Base-by-base conservation (phyloP, 2,329 filamentous ascomycete species). In the Venturia pyrina region DNA sequence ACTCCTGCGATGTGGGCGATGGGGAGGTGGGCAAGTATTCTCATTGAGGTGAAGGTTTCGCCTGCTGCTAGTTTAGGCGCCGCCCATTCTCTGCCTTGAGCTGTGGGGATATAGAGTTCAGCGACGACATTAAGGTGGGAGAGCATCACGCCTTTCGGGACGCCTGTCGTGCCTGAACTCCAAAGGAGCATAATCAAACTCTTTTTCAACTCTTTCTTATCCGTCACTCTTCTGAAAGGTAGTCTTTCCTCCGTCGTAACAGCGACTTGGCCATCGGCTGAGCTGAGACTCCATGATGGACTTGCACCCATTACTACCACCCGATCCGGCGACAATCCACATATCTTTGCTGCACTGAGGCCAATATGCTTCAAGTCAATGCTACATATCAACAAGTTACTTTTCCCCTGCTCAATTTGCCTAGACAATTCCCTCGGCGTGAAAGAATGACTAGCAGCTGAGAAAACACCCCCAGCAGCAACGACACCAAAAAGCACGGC, bases 401-500 rank as follows among this genome's bases (percentile, higher is more conserved):
- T 77, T 4, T 73, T 72, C 0, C 78, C 80, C 28, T 78, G 74
- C 19, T 73, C 74, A 17, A 83, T 74, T 68, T 81, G 81, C 40
- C 81, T 77, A 2, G 79, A 78, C 11, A 87, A 72, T 37, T 87
- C 85, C 78, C 74, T 0, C 83, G 84, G 11, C 78, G 80, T 0
- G 79, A 77, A 0, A 82, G 77, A 62, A 79, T 82, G 0, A 82
- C 83, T 62, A 10, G 64, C 53, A 17, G 46, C 24, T 11, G 53
- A 65, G 34, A 43, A 65, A 2, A 87, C 79, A 24, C 84, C 85
- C 0, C 82, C 84, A 1, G 84, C 83, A 2, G 82, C 85, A 62
- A 88, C 77, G 65, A 85, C 79, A 10, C 80, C 82, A 68, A 79
- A 87, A 69, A 85, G 83, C 1, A 84, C 69, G 13, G 80, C 76